Evolutionary conservation across 169 alveolate genomes (phyloP).

Genomic region (Perkinsus marinus): DNA sequence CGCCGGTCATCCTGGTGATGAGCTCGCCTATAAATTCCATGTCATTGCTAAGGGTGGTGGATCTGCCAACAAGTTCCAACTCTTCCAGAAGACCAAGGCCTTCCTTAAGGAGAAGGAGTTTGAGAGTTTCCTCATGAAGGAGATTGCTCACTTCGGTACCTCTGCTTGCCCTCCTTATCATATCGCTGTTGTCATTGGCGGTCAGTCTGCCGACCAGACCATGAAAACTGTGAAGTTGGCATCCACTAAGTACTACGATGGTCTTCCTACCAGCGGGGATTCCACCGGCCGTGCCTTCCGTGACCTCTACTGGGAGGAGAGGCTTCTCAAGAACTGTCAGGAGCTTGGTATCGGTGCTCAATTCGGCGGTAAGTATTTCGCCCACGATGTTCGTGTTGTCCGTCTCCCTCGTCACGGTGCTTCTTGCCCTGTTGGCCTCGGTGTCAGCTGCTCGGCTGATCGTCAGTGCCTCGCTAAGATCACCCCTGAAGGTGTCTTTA

Average conservation of each 20-base stretch:
- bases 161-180: slow-evolving; percentile 81
- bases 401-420: slow-evolving; percentile 77
- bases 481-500: slow-evolving; percentile 42
- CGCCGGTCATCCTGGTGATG: slow-evolving; percentile 22
- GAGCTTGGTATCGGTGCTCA: slow-evolving; percentile 75
- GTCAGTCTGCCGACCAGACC: slow-evolving; percentile 70
- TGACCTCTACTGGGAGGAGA: slow-evolving; percentile 49
- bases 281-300: slow-evolving; percentile 58
- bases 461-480: slow-evolving; percentile 55
- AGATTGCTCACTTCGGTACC: slow-evolving; percentile 60
- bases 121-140: slow-evolving; percentile 43
- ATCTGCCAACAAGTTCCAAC: slow-evolving; percentile 66
- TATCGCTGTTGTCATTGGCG: slow-evolving; percentile 69
- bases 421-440: slow-evolving; percentile 71
- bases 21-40: slow-evolving; percentile 40
- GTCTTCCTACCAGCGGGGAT: slow-evolving; percentile 53
- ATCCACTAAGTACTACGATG: slow-evolving; percentile 55
- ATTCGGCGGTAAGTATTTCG: slow-evolving; percentile 73
- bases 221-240: slow-evolving; percentile 72
- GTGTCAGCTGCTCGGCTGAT: slow-evolving; percentile 79
- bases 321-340: slow-evolving; percentile 15
- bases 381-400: slow-evolving; percentile 71
- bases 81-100: slow-evolving; percentile 64
- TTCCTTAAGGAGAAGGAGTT: slow-evolving; percentile 45
- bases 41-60: slow-evolving; percentile 76